A percentile compares a stretch with the other conserved stretches of the same genome.
Evolutionary conservation across 345 rosid species (phyloP).

Genomic region (Melaleuca quinquenervia): DNA sequence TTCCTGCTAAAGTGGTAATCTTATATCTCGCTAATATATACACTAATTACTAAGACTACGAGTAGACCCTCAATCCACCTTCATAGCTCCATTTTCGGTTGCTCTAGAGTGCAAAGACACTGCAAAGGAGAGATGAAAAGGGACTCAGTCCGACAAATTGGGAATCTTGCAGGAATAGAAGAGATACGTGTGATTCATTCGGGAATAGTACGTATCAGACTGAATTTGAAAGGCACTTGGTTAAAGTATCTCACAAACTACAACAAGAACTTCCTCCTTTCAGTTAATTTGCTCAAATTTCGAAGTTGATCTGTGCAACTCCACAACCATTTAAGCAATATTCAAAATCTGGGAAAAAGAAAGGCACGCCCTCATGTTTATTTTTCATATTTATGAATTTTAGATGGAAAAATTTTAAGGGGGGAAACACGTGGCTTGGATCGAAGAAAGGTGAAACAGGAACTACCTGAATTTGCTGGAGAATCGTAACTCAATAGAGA

Average conservation of each 20-base stretch:
- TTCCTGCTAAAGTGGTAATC: conserved; percentile 13
- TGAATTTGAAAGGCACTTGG: neutral
- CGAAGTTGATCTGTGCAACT: neutral
- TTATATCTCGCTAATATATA: neutral
- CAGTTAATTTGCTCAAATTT: neutral
- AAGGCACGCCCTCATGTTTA: neutral
- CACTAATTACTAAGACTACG: neutral
- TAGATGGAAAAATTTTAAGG: neutral
- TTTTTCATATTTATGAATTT: neutral
- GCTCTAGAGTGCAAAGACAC: conserved; percentile 48
- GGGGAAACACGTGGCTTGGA: neutral
- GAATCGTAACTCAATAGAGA: conserved; percentile 58
- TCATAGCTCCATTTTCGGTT: conserved; percentile 56
- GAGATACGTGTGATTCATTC: neutral
- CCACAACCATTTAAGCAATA: neutral
- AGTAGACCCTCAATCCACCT: conserved; percentile 17
- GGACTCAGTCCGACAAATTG: neutral
- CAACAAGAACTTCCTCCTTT: neutral
- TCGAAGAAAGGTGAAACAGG: neutral
- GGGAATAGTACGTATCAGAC: neutral
- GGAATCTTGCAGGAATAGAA: neutral
- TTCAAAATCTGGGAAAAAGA: neutral
- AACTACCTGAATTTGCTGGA: conserved; percentile 55
- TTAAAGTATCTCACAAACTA: neutral
- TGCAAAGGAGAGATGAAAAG: conserved; percentile 8